Evolutionary conservation across 2,329 filamentous ascomycete species (phyloP), one percentile per base, ranked within the genome.

Genomic region (Hymenoscyphus scutula): DNA sequence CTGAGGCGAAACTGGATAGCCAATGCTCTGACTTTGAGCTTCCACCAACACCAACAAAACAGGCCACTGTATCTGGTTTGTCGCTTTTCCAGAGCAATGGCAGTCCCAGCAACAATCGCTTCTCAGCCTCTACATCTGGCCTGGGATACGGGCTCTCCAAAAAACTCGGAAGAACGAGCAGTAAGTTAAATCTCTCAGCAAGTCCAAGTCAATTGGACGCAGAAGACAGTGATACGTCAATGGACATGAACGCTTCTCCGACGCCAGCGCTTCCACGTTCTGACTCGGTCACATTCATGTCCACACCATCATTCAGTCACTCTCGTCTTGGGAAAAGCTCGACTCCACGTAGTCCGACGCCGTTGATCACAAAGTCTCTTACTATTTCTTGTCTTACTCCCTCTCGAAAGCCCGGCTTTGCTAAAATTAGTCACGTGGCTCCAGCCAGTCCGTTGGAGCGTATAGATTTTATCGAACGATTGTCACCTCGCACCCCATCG

Each of bases 21-120:
- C 85, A 88, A 69, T 81, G 82, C 59, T 80, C 77, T 19, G 91
- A 93, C 62, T 81, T 78, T 45, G 92, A 97, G 57, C 80, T 94
- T 62, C 93, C 94, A n/a, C 93, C 94, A 0, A 99, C 95, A 1
- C 95, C 95, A 0, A 98, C 95, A 0, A 98, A 97, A 76, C 86
- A 86, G 68, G 76, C 78, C 73, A 63, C 77, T 77, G 61, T 78
- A 75, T 48, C 68, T 53, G 60, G 59, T 27, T 56, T 63, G 15
- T 59, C 57, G 17, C 62, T 69, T 10, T 62, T 66, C 13, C 62
- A 68, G 51, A 55, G 63, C 23, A 68, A 68, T 58, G 72, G 70
- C 15, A 74, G 73, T 58, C 73, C 72, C 5, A 73, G 70, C 51
- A 68, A 64, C 45, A 66, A 71, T 58, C 65, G 71, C 59, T 64